These are phyloP conservation scores for Trypanosoma caninum DNA, from an alignment of 208 protist species.

Conservation along the genomic window DNA sequence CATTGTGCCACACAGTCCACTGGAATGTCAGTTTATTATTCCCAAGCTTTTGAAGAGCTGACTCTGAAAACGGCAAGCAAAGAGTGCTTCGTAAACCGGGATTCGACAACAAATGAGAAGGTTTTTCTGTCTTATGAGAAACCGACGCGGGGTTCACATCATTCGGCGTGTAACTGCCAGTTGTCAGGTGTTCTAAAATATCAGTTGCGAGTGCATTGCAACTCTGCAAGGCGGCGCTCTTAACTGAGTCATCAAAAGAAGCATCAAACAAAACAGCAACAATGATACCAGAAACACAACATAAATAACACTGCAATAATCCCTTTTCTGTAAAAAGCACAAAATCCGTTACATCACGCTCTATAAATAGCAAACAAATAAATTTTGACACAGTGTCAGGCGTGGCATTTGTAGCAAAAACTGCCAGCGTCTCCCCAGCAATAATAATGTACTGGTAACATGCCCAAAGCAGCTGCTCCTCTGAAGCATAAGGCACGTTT, in stretches of 20 bases:
- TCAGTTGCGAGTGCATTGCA: slow-evolving; percentile 11
- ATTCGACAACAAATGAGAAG: too few relatives aligned
- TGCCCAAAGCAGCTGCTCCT: slow-evolving; percentile 20
- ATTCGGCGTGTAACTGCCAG: not conserved
- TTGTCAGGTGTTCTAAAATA: slow-evolving; percentile 15
- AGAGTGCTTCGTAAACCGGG: not conserved
- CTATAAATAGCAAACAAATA: slow-evolving; percentile 15
- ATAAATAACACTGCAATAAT: slow-evolving; percentile 5
- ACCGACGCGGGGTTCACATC: not conserved
- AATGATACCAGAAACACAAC: slow-evolving; percentile 6
- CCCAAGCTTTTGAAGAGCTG: not conserved
- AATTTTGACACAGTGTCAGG: slow-evolving; percentile 5
- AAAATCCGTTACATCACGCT: slow-evolving; percentile 16
- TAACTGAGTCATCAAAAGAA: not conserved
- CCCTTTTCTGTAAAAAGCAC: slow-evolving; percentile 1
- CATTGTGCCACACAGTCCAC: slow-evolving; percentile 21
- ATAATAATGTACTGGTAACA: slow-evolving; percentile 16
- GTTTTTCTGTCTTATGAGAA: too few relatives aligned
- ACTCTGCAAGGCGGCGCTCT: not conserved
- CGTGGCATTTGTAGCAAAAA: slow-evolving; percentile 9
- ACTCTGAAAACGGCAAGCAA: not conserved
- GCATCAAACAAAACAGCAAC: slow-evolving; percentile 3
- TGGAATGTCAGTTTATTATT: slow-evolving; percentile 19
- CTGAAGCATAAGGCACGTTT: not conserved
- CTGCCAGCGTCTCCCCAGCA: slow-evolving; percentile 15